Percentiles rank a stretch among this genome's conserved stretches.
Conservation (phyloP, 306 rosid species). For the Boehmeria nivea region DNA sequence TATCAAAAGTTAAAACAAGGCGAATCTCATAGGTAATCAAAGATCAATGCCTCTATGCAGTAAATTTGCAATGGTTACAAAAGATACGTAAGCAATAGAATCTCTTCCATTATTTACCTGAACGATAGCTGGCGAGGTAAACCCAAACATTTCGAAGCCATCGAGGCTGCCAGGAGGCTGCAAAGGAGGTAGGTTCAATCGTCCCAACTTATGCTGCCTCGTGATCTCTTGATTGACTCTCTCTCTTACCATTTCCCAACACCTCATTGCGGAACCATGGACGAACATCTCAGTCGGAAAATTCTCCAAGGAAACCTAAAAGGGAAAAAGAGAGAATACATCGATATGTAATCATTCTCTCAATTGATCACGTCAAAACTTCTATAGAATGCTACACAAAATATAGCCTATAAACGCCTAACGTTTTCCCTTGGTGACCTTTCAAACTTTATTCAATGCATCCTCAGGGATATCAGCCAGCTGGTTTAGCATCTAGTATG, state of each 20-base stretch:
- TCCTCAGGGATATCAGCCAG: no score
- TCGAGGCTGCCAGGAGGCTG: conserved; percentile 99
- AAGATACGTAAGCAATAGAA: background rate
- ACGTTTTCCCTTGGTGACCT: no score
- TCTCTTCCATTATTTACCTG: conserved; percentile 54
- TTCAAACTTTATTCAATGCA: no score
- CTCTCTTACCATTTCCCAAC: conserved; percentile 96
- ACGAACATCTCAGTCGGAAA: conserved; percentile 69
- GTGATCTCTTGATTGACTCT: conserved; percentile 89
- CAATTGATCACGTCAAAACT: background rate
- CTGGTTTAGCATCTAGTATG: no score
- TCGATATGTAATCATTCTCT: background rate
- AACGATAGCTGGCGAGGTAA: conserved; percentile 90
- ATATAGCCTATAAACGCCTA: no score
- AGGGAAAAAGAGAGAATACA: conserved; percentile 1
- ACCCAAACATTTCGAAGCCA: conserved; percentile 97
- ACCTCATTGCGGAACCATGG: conserved; percentile 63
- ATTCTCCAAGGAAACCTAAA: conserved; percentile 78
- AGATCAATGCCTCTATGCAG: no score
- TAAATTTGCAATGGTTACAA: no score
- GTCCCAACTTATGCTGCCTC: conserved; percentile 81
- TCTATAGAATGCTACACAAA: no score
- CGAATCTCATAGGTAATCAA: no score
- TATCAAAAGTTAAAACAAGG: background rate
- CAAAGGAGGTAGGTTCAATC: conserved; percentile 76